phyloP scores from a whole-genome alignment of 140 eudicot species.

The Eryngium alpinum region DNA sequence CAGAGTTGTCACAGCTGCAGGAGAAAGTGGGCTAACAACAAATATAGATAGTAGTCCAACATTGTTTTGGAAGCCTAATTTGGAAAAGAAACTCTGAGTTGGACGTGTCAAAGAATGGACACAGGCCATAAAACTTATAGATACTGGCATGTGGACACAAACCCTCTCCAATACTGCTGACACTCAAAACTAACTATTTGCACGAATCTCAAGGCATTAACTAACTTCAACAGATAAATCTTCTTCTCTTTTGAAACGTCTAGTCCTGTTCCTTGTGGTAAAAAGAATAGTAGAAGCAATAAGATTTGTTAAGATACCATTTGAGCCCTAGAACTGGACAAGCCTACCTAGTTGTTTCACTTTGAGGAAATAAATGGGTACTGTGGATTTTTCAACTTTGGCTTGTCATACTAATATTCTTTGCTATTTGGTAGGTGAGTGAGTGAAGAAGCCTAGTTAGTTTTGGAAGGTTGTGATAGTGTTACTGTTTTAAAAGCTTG shows the following conservation, averaged over 20 bases:
- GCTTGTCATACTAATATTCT: no score
- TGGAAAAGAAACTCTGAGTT: not conserved
- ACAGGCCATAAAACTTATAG: not conserved
- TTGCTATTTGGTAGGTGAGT: no score
- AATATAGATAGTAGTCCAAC: not conserved
- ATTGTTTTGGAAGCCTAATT: not conserved
- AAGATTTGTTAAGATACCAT: not conserved
- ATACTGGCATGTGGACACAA: not conserved
- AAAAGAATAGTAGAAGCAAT: not conserved
- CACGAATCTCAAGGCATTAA: slow-evolving; percentile 9
- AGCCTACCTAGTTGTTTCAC: slow-evolving; percentile 5
- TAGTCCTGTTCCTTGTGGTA: not conserved
- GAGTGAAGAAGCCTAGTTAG: no score
- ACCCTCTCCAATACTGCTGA: not conserved
- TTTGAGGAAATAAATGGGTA: not conserved
- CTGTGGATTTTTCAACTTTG: no score
- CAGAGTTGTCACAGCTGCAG: no score
- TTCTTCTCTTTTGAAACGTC: not conserved
- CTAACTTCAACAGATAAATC: slow-evolving; percentile 5
- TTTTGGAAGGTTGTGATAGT: no score
- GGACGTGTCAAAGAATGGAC: slow-evolving; percentile 5
- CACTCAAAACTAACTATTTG: not conserved
- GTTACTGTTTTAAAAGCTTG: no score
- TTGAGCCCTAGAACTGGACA: slow-evolving; percentile 11
- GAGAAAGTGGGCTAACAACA: not conserved